Evolutionary conservation across 208 protist genomes (phyloP), one percentile per base, ranked within the genome.

Genomic region (Acanthamoeba comandoni): DNA sequence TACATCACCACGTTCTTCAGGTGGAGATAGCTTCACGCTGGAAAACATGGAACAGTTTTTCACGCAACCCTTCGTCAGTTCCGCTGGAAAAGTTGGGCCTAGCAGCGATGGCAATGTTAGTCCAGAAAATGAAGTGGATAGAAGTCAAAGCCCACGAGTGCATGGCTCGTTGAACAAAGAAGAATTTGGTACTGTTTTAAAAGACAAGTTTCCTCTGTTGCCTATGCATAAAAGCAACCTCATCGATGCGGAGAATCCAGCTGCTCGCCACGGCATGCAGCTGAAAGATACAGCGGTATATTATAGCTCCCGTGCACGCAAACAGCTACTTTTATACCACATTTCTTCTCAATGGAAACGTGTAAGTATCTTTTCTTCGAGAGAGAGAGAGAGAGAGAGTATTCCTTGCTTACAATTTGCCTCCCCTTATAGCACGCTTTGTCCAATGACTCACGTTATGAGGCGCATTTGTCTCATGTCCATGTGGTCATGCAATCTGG

Each of bases 401-500:
- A n/a, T n/a, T n/a, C n/a, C 58, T 65, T 29, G 5, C 58, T n/a
- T n/a, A 43, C 35, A 43, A 43, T 5, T 43, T 43, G 35, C 35
- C n/a, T 65, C 1, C 58, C 4, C 24, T 22, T 65, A 43, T 26
- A 22, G 58, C 58, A 65, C 58, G 22, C n/a, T 65, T 26, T 26
- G 58, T 65, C n/a, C 58, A 65, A 65, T 26, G 58, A 43, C 2
- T 43, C 35, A 43, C 35, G 35, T 43, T 43, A 43, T 43, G 35
- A 43, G 35, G 35, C 35, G 35, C 35, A 43, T 43, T 43, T 43
- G 35, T 43, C 35, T 22, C 51, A 87, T 12, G 79, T 49, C n/a
- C 79, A 69, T 24, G 0, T 69, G 79, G 39, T 87, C 22, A 87
- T 39, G 39, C 79, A 87, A 3, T 64, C 79, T n/a, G 52, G 57